These are phyloP conservation scores for Cladophialophora carrionii DNA, from an alignment of 2,329 filamentous ascomycete genomes.

Conservation along the genomic window DNA sequence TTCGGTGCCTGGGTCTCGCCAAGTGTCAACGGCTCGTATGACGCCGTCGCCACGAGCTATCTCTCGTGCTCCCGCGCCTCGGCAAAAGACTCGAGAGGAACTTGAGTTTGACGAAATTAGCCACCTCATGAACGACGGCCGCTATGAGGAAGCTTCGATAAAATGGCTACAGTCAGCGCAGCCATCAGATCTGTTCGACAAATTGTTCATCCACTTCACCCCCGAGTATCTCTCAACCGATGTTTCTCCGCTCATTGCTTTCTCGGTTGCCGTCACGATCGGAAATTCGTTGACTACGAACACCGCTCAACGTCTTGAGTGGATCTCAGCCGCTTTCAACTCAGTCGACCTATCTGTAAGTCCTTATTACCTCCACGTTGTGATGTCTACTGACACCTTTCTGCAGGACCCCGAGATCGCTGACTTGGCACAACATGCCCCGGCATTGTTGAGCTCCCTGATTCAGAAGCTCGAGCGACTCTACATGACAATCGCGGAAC, in stretches of 20 bases:
- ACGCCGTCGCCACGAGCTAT: constrained; percentile 36
- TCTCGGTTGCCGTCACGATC: constrained; percentile 66
- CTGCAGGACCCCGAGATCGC: constrained; percentile 38
- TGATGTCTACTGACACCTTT: constrained; percentile 18
- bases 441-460: constrained; percentile 43
- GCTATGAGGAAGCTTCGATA: constrained; percentile 52
- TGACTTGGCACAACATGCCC: constrained; percentile 36
- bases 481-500: constrained; percentile 56
- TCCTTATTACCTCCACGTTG: not conserved
- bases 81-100: constrained; percentile 42
- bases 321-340: constrained; percentile 61
- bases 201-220: constrained; percentile 61
- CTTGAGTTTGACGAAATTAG: constrained; percentile 49
- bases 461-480: constrained; percentile 59
- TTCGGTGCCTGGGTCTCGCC: constrained; percentile 39
- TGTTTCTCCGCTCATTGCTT: constrained; percentile 60
- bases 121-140: constrained; percentile 46
- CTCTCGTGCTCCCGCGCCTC: constrained; percentile 25
- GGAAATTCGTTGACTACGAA: constrained; percentile 60
- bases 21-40: constrained; percentile 31
- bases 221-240: constrained; percentile 58
- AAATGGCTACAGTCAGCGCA: constrained; percentile 66
- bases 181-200: constrained; percentile 64
- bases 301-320: constrained; percentile 59
- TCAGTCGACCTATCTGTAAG: constrained; percentile 59